Base-by-base conservation (phyloP, 2,329 filamentous ascomycete genomes). In the Monosporascus sp. region DNA sequence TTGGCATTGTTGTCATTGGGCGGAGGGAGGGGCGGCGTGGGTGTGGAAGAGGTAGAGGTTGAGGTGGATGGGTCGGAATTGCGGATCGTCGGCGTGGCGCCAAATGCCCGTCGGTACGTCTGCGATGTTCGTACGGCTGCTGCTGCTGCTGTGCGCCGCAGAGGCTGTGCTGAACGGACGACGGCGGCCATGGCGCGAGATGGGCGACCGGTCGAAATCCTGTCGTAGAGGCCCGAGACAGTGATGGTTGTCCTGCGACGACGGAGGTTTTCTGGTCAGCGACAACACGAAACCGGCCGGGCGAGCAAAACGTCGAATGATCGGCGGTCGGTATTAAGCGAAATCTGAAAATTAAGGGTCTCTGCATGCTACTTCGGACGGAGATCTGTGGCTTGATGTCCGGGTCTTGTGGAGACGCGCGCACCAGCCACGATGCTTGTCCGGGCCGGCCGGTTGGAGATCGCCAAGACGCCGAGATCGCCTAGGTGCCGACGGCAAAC, bases 51-150 rank as follows among this genome's bases (percentile, higher is more conserved):
- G 31, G 50, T 42, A 46, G 36, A 50, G 14, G 54, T 37, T 17
- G 58, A 52, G 36, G 61, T 48, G 6, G 62, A 48, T 20, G 58
- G 48, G 36, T 55, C 51, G 37, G 63, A 59, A 37, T 51, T 51
- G 27, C 50, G 57, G 48, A 54, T 52, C 9, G 54, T 53, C 18
- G 54, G 51, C 27, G 60, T 65, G 15, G 62, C 63, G 49, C 52
- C 58, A 56, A 66, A 64, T 49, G 15, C 18, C 17, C 15, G 27
- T 44, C n/a, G 14, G 20, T 5, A 44, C 36, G 17, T 17, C 15
- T 8, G 8, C 8, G 22, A 9, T 25, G 11, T n/a, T 46, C 42
- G 42, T 31, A 46, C 5, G 9, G 37, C 48, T 31, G 48, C 48
- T 31, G 27, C 27, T 14, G 31, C 27, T 14, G 31, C 31, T 31